Conservation (phyloP, 2,329 filamentous ascomycete species). For the Penicillium sp. region DNA sequence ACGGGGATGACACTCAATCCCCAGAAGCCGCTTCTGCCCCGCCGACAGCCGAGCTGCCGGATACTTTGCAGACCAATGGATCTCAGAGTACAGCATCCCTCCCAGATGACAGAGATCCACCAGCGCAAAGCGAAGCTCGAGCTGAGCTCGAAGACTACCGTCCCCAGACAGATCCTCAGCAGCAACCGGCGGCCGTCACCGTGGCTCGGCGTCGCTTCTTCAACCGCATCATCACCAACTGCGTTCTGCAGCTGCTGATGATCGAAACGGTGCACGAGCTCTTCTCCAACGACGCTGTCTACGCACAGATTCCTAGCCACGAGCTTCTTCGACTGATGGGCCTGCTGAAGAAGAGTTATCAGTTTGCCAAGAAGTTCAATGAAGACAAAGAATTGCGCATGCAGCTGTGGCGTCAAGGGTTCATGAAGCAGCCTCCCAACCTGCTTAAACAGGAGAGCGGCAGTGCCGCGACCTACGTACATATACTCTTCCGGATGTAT, state of each 20-base stretch:
- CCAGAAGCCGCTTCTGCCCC: conserved; percentile 22
- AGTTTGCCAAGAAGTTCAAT: conserved; percentile 97
- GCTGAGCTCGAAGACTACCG: conserved; percentile 79
- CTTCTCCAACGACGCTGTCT: conserved; percentile 95
- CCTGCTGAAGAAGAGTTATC: conserved; percentile 90
- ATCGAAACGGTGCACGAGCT: conserved; percentile 99
- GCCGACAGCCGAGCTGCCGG: conserved; percentile 16
- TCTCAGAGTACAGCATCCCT: conserved; percentile 29
- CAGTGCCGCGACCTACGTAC: conserved; percentile 88
- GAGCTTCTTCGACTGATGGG: conserved; percentile 91
- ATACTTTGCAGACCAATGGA: conserved; percentile 30
- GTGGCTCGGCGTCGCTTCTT: conserved; percentile 92
- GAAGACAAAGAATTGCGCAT: conserved; percentile 94
- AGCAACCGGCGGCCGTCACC: conserved; percentile 88
- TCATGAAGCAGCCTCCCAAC: conserved; percentile 99
- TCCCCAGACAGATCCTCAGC: conserved; percentile 70
- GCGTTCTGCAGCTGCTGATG: conserved; percentile 95
- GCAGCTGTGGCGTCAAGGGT: conserved; percentile 92
- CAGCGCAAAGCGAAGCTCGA: conserved; percentile 34
- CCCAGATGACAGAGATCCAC: conserved; percentile 35
- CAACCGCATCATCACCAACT: conserved; percentile 98
- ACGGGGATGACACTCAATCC: conserved; percentile 24
- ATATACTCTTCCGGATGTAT: conserved; percentile 96
- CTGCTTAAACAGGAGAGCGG: conserved; percentile 95
- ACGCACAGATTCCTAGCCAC: conserved; percentile 82